These are phyloP conservation scores for Paraphoma chrysanthemicola DNA, from an alignment of 2,329 filamentous ascomycete genomes.

Conservation along the genomic window DNA sequence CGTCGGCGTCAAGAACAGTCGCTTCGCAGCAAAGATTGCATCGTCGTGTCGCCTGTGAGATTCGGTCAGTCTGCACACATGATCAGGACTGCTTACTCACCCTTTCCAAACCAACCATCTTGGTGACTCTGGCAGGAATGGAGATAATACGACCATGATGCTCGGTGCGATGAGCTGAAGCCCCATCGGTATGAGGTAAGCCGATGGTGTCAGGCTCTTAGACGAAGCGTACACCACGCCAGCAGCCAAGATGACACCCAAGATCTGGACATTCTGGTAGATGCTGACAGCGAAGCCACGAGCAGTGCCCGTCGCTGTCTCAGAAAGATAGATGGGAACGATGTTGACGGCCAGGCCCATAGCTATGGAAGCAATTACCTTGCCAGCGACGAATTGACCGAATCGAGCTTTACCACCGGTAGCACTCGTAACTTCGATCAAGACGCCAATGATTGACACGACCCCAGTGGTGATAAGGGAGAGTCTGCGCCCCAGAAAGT, in stretches of 20 bases:
- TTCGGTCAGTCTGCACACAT: neutral
- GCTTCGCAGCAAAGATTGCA: slow-evolving; percentile 6
- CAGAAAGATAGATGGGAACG: slow-evolving; percentile 16
- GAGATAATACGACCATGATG: slow-evolving; percentile 7
- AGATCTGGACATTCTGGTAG: slow-evolving; percentile 16
- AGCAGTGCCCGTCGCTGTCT: slow-evolving; percentile 10
- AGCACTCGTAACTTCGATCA: slow-evolving; percentile 13
- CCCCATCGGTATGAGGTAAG: slow-evolving; percentile 12
- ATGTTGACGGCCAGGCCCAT: slow-evolving; percentile 16
- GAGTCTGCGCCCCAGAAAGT: slow-evolving; percentile 8
- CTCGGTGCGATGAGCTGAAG: slow-evolving; percentile 10
- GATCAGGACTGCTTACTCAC: neutral
- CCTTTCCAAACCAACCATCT: slow-evolving; percentile 17
- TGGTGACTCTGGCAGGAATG: slow-evolving; percentile 11
- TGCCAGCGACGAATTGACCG: slow-evolving; percentile 16
- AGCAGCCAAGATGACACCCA: slow-evolving; percentile 13
- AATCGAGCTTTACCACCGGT: slow-evolving; percentile 5
- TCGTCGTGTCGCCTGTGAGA: slow-evolving; percentile 6
- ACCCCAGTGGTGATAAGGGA: slow-evolving; percentile 11
- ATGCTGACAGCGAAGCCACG: slow-evolving; percentile 12
- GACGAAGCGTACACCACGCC: slow-evolving; percentile 13
- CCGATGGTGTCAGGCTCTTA: slow-evolving; percentile 2
- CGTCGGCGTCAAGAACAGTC: slow-evolving; percentile 4
- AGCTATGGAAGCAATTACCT: slow-evolving; percentile 15
- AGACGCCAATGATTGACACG: slow-evolving; percentile 12